Evolutionary conservation across 805 yeast genomes (phyloP).

Genomic region (Ogataea ganodermae): DNA sequence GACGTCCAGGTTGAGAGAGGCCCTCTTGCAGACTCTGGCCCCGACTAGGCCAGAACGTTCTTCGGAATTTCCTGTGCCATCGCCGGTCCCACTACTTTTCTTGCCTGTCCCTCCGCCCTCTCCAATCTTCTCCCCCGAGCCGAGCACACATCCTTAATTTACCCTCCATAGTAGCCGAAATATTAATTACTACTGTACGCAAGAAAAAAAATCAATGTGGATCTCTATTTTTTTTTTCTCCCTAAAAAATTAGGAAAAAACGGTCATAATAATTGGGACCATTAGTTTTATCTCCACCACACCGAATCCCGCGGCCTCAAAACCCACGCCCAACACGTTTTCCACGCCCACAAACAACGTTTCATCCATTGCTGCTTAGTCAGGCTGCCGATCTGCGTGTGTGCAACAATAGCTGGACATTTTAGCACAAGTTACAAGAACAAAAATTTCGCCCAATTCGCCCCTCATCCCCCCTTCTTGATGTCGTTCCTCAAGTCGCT

Average conservation of each 20-base stretch:
- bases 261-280: not conserved
- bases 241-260: not conserved
- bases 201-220: not conserved
- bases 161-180: not conserved
- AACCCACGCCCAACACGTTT: too few relatives aligned
- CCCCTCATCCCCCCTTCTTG: not conserved
- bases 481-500: constrained; percentile 26
- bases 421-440: not conserved
- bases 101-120: too few relatives aligned
- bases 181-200: not conserved
- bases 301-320: too few relatives aligned
- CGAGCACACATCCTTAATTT: too few relatives aligned
- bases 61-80: too few relatives aligned
- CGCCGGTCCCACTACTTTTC: too few relatives aligned
- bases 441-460: not conserved
- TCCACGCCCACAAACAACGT: not conserved
- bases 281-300: too few relatives aligned
- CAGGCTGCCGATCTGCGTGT: not conserved
- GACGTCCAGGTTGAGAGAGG: too few relatives aligned
- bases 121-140: too few relatives aligned
- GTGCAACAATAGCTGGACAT: not conserved
- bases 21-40: too few relatives aligned
- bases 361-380: not conserved
- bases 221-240: not conserved
- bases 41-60: too few relatives aligned